Base-by-base conservation (phyloP, 176 grass and related monocot species). In the Aegilops bicornis region DNA sequence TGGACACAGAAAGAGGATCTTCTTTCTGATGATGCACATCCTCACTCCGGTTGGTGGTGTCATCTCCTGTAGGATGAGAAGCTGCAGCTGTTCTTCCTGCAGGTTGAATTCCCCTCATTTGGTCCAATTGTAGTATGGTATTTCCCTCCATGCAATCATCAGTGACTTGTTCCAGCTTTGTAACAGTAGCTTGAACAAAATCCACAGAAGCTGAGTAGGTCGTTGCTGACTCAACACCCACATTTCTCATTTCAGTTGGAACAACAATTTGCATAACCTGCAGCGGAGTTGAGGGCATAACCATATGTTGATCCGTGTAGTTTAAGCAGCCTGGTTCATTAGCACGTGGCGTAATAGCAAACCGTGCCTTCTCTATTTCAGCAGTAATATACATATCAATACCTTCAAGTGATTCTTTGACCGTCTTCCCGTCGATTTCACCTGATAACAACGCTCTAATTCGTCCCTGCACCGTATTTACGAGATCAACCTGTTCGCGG, bases 361-460 rank as follows among this genome's bases (percentile, higher is more conserved):
- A 79, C 58, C 36, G 81, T n/a, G 82, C 20, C 25, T 88, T 87
- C 29, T 73, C 68, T 48, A 88, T 62, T 80, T 83, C 60, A 79
- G 79, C 45, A 82, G 83, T 79, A 79, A 92, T 91, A 59, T 85
- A 88, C 15, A 27, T 6, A 78, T 88, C 90, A 22, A 91, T 88
- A 67, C 78, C 78, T 7, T 27, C 20, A 77, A 91, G 86, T 81
- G 78, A 82, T 69, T 85, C 22, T 25, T 77, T 82, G 54, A 91
- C 36, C 20, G 7, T 78, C 54, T 88, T 33, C 15, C 54, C 60
- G 6, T 79, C 58, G 29, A 79, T 82, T 62, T 92, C 73, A 86
- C 27, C 4, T 73, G 65, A 76, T 82, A 88, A 79, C 59, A 92
- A 65, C 24, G 50, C 79, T 89, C 73, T 89, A 73, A 92, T 89